These are phyloP conservation scores for Teratosphaeria gauchensis DNA, from an alignment of 2,329 filamentous ascomycete species.

Conservation along the genomic window DNA sequence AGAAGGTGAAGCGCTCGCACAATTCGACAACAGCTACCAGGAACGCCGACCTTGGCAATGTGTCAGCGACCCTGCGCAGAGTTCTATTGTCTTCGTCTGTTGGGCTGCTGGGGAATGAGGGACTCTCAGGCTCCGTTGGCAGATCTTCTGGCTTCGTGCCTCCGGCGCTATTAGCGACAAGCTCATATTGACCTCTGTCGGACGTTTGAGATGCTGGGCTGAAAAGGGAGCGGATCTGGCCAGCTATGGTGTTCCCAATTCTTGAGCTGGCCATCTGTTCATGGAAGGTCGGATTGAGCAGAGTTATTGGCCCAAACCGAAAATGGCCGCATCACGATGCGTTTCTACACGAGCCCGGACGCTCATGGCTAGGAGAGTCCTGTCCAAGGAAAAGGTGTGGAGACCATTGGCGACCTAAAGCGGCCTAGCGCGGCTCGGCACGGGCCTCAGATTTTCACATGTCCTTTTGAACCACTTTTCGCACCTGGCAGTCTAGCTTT, in stretches of 20 bases:
- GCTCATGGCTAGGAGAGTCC: no score
- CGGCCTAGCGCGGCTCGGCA: background rate
- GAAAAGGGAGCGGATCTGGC: background rate
- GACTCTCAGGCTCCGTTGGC: background rate
- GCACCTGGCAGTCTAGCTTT: no score
- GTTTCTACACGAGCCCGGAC: no score
- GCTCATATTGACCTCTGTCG: background rate
- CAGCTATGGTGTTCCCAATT: background rate
- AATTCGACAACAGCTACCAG: constrained; percentile 40
- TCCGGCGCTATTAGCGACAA: background rate
- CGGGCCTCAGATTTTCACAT: background rate
- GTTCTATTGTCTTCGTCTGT: constrained; percentile 35
- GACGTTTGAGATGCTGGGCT: background rate
- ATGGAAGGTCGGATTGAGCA: background rate
- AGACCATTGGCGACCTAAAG: background rate
- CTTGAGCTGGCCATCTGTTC: background rate
- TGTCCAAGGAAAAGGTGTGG: background rate
- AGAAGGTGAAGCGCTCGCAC: constrained; percentile 40
- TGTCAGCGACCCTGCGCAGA: constrained; percentile 36
- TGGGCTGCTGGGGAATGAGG: constrained; percentile 14
- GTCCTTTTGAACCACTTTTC: background rate
- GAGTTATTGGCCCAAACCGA: background rate
- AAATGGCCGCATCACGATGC: no score
- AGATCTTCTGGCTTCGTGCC: background rate
- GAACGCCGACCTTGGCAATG: constrained; percentile 37